Evolutionary conservation across 2,329 filamentous ascomycete genomes (phyloP), one percentile per base, ranked within the genome.

Genomic region (Aspergillus caelatus): DNA sequence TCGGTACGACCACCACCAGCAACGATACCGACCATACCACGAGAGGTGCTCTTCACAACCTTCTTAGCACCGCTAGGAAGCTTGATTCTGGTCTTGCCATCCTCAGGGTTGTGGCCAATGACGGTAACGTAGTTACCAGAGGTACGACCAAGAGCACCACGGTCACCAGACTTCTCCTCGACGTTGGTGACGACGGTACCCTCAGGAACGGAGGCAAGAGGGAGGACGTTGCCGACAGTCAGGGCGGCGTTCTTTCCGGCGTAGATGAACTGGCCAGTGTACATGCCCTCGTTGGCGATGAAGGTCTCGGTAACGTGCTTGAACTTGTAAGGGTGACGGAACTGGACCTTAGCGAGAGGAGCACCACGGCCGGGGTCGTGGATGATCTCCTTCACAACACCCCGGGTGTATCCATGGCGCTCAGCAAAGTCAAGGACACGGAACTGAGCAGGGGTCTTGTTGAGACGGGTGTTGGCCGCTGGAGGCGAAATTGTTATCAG

Each of bases 261-360:
- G 86, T 99, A 99, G 91, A 99, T 93, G 89, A 99, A 99, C 85
- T 99, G 95, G 82, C 95, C 95, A 74, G 95, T 97, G 92, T 98
- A 99, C 94, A 98, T 97, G 87, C 95, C 95, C 88, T 98, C 95
- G 86, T 98, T 99, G 85, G 95, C 95, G 81, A 99, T 99, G 91
- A 99, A 97, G 76, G 95, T 99, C 91, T 99, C 94, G 83, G 91
- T 94, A 82, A 93, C 86, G 82, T 94, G 90, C 90, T 96, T 97
- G 91, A 92, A 98, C 84, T 90, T 89, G 91, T 99, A 99, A 78
- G 95, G 93, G 85, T 96, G 92, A 78, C 95, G 94, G 92, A 99
- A 99, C 77, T 89, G 85, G 79, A 99, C 94, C 85, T 92, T 93
- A 82, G 95, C 95, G 80, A 99, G 92, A 77, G 95, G 95, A 84